phyloP scores from a whole-genome alignment of 1,284 basidiomycete genomes.

The Macrocystidia cucumis region DNA sequence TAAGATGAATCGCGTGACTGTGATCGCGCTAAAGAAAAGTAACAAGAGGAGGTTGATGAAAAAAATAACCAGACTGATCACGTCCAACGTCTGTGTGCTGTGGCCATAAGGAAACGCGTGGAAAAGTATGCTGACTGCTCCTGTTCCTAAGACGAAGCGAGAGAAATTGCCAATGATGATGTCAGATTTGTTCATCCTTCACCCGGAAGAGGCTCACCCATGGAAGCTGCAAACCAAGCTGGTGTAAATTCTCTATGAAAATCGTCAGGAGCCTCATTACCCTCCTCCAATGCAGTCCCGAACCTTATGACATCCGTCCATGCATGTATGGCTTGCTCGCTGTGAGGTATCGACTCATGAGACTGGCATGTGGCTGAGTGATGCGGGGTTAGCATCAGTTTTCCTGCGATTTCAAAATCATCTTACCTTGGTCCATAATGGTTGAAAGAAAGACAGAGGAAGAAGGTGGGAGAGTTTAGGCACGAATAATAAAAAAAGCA shows the following conservation, averaged over 20 bases:
- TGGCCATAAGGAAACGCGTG: slow-evolving; percentile 45
- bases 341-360: too few species aligned
- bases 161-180: slow-evolving; percentile 1
- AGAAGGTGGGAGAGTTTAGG: too few species aligned
- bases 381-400: too few species aligned
- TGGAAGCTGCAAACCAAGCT: slow-evolving; percentile 43
- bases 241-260: slow-evolving; percentile 31
- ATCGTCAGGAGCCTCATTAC: background rate
- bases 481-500: too few species aligned
- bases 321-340: too few species aligned
- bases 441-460: too few species aligned
- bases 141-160: slow-evolving; percentile 36
- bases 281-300: too few species aligned
- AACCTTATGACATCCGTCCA: too few species aligned
- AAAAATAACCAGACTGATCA: slow-evolving; percentile 48
- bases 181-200: background rate
- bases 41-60: slow-evolving; percentile 64
- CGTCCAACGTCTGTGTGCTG: slow-evolving; percentile 29
- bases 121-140: slow-evolving; percentile 45
- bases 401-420: too few species aligned
- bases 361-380: too few species aligned
- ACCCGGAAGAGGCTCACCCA: slow-evolving; percentile 31
- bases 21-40: slow-evolving; percentile 40
- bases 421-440: too few species aligned
- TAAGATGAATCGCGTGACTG: slow-evolving; percentile 42